Evolutionary conservation across 805 yeast genomes (phyloP).

Genomic region (Maudiozyma turicensis): DNA sequence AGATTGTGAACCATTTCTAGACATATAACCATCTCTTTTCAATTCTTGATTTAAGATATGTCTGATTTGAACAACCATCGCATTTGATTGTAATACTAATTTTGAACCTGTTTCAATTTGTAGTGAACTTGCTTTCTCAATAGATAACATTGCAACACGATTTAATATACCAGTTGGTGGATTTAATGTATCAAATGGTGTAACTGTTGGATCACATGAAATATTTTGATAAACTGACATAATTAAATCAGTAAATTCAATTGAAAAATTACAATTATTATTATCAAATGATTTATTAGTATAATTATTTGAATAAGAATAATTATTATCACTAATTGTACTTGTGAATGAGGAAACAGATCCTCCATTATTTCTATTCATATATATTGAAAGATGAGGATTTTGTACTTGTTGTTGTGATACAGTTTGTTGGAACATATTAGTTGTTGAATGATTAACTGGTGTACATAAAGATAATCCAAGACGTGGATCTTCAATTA

Average conservation of each 20-base stretch:
- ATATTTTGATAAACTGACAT: conserved; percentile 39
- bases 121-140: conserved; percentile 29
- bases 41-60: conserved; percentile 29
- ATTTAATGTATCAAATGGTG: conserved; percentile 55
- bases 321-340: neutral
- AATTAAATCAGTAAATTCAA: conserved; percentile 37
- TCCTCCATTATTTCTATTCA: neutral
- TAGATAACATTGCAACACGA: conserved; percentile 47
- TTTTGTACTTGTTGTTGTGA: neutral
- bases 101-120: conserved; percentile 29
- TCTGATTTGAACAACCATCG: conserved; percentile 31
- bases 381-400: neutral
- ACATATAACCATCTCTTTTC: conserved; percentile 20
- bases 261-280: conserved; percentile 17
- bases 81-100: conserved; percentile 16
- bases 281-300: neutral
- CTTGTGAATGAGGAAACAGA: conserved; percentile 4
- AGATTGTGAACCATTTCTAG: conserved; percentile 21
- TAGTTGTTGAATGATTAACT: neutral
- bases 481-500: neutral
- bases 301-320: neutral
- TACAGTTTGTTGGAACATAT: neutral
- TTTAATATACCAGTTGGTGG: conserved; percentile 64
- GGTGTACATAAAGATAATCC: neutral
- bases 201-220: conserved; percentile 47